Conservation (phyloP, 352 stramenopile genomes). For the Blastocystis sp. region DNA sequence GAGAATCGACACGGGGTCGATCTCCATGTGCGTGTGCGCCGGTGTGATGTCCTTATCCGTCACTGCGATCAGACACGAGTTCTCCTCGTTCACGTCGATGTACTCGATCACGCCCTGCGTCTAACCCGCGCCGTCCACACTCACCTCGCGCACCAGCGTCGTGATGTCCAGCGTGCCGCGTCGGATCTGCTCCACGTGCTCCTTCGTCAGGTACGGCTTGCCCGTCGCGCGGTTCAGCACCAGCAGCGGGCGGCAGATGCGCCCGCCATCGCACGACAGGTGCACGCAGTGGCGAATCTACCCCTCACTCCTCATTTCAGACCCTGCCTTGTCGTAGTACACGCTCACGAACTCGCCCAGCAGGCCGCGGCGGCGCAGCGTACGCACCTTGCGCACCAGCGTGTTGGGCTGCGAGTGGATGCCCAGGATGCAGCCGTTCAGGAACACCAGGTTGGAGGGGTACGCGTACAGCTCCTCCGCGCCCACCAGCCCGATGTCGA, state of each 20-base stretch:
- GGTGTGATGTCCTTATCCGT: constrained; percentile 81
- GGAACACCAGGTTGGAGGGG: constrained; percentile 90
- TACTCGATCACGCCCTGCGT: constrained; percentile 95
- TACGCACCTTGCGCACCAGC: constrained; percentile 72
- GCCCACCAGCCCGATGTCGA: constrained; percentile 88
- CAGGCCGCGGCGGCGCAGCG: constrained; percentile 73
- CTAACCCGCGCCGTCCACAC: not conserved
- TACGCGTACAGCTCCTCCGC: constrained; percentile 92
- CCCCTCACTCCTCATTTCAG: not conserved
- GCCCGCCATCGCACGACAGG: constrained; percentile 94
- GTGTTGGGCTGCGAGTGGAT: constrained; percentile 86
- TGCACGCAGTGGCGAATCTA: constrained; percentile 81
- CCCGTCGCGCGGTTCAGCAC: constrained; percentile 85
- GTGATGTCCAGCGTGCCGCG: constrained; percentile 79
- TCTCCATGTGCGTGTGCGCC: constrained; percentile 95
- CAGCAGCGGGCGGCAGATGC: constrained; percentile 93
- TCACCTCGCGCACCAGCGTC: constrained; percentile 77
- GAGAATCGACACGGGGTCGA: constrained; percentile 97
- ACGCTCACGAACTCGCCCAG: constrained; percentile 95
- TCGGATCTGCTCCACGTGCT: constrained; percentile 87
- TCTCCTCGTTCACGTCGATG: constrained; percentile 99
- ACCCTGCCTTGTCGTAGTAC: constrained; percentile 87
- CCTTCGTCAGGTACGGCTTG: constrained; percentile 86
- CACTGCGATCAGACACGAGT: constrained; percentile 97
- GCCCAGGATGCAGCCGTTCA: constrained; percentile 97